phyloP scores from a whole-genome alignment of 441 rosid genomes.

The Aleurites moluccanus region DNA sequence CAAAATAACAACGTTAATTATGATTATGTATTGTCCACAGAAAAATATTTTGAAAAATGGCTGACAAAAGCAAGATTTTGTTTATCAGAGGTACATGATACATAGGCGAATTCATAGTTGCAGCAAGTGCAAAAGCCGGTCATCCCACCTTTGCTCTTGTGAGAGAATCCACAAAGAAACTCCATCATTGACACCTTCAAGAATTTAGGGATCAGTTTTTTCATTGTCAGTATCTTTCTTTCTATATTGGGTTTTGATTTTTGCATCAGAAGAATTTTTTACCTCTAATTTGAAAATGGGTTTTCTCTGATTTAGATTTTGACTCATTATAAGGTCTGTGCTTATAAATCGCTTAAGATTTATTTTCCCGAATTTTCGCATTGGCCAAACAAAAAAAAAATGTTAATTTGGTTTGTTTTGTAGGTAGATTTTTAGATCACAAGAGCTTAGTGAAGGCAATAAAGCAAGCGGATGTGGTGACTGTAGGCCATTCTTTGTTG shows the following conservation, averaged over 20 bases:
- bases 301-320: no score
- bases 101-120: slow-evolving; percentile 17
- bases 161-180: slow-evolving; percentile 8
- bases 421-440: slow-evolving; percentile 43
- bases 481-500: slow-evolving; percentile 25
- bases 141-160: slow-evolving; percentile 38
- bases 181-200: neutral
- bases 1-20: no score
- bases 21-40: no score
- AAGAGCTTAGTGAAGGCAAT: slow-evolving; percentile 40
- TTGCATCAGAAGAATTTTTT: no score
- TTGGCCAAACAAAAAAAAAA: no score
- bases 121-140: slow-evolving; percentile 38
- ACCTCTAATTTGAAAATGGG: no score
- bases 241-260: no score
- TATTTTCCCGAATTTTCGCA: no score
- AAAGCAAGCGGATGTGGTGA: slow-evolving; percentile 47
- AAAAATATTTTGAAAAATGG: slow-evolving; percentile 25
- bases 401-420: no score
- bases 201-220: neutral
- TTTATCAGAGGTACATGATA: slow-evolving; percentile 38
- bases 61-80: slow-evolving; percentile 33
- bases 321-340: no score
- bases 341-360: no score
- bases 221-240: neutral